A percentile compares a stretch with the other conserved stretches of the same genome.
phyloP scores from a whole-genome alignment of 495 filamentous ascomycete species.

The Diplogelasinospora grovesii region DNA sequence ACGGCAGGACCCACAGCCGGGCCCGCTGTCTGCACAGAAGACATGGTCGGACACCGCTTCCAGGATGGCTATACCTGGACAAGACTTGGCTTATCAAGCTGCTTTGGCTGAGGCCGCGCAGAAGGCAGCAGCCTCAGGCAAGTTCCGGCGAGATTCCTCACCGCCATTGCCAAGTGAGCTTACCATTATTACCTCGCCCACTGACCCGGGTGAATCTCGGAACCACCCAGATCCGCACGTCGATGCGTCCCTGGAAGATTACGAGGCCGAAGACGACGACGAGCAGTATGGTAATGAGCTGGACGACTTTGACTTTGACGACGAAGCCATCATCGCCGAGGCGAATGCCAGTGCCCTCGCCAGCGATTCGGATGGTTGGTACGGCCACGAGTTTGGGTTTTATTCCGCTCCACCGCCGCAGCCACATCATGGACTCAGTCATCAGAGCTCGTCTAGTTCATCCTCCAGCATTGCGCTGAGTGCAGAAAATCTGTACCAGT shows the following conservation, averaged over 20 bases:
- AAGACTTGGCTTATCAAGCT: conserved; percentile 68
- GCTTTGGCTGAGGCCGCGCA: conserved; percentile 75
- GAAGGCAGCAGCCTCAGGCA: conserved; percentile 61
- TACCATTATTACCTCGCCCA: conserved; percentile 41
- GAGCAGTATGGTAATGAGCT: conserved; percentile 28
- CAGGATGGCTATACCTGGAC: conserved; percentile 17
- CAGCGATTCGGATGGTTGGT: conserved; percentile 85
- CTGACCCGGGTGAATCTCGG: conserved; percentile 27
- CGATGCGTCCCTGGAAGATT: conserved; percentile 30
- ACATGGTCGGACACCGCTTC: conserved; percentile 11
- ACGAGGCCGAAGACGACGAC: conserved; percentile 34
- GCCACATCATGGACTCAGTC: conserved; percentile 18
- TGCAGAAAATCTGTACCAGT: conserved; percentile 43
- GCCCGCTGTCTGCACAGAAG: conserved; percentile 11
- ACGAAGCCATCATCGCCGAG: conserved; percentile 87
- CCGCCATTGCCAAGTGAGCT: conserved; percentile 42
- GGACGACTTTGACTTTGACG: conserved; percentile 53
- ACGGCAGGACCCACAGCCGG: no score
- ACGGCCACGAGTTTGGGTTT: conserved; percentile 97
- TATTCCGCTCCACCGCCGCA: conserved; percentile 60
- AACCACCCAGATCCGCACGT: conserved; percentile 17
- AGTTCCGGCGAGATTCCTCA: conserved; percentile 56
- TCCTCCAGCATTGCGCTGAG: conserved; percentile 24
- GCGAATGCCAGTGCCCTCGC: conserved; percentile 92
- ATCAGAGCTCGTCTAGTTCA: conserved; percentile 6